phyloP scores from a whole-genome alignment of 208 protist genomes.

The Trypanosoma avium region DNA sequence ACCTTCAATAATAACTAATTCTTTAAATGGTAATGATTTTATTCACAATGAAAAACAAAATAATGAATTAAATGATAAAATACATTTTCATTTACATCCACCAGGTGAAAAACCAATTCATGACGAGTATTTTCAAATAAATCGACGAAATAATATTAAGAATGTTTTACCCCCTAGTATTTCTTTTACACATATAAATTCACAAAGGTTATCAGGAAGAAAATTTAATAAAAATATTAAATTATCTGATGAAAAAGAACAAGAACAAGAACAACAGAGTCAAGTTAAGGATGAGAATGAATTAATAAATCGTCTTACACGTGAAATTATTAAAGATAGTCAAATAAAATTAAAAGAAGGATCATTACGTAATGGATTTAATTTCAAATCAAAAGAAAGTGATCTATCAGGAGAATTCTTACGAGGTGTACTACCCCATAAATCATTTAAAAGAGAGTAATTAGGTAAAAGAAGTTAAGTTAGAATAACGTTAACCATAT shows the following conservation, averaged over 20 bases:
- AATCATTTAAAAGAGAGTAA: too few species aligned
- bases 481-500: constrained; percentile 1
- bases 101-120: not conserved
- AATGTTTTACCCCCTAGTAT: not conserved
- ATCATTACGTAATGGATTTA: not conserved
- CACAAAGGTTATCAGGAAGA: not conserved
- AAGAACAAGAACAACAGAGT: not conserved
- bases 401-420: too few species aligned
- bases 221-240: not conserved
- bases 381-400: too few species aligned
- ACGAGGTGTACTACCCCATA: too few species aligned
- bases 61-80: not conserved
- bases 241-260: too few species aligned
- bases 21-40: too few species aligned
- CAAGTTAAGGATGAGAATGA: constrained; percentile 7
- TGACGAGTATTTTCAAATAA: not conserved
- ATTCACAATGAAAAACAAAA: not conserved
- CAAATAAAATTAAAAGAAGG: not conserved
- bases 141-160: not conserved
- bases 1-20: too few species aligned
- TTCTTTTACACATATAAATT: not conserved
- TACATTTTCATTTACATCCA: constrained; percentile 10
- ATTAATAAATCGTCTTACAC: constrained; percentile 8
- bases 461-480: too few species aligned
- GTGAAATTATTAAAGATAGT: constrained; percentile 8